phyloP scores from a whole-genome alignment of 352 stramenopile species.

The Phytophthora constricta region DNA sequence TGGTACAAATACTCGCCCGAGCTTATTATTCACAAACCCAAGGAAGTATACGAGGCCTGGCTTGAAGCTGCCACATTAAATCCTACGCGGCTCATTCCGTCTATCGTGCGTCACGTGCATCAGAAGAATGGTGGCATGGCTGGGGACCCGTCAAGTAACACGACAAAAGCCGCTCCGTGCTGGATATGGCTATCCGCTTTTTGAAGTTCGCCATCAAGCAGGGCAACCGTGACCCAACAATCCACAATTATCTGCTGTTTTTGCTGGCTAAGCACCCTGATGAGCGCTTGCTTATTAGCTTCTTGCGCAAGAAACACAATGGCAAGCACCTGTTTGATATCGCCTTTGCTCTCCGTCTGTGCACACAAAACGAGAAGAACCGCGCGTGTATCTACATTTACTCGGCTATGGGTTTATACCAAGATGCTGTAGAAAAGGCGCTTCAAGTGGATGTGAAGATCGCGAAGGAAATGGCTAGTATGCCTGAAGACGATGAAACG shows the following conservation, averaged over 20 bases:
- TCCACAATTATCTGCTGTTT: conserved; percentile 94
- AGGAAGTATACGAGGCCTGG: conserved; percentile 92
- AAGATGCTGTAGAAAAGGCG: conserved; percentile 92
- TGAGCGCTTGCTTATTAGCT: conserved; percentile 89
- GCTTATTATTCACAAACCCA: conserved; percentile 92
- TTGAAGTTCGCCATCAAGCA: conserved; percentile 94
- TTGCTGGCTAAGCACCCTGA: conserved; percentile 91
- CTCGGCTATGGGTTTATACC: conserved; percentile 92
- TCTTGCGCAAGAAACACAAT: conserved; percentile 90
- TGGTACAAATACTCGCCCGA: conserved; percentile 96
- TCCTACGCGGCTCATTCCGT: conserved; percentile 92
- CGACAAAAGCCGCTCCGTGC: conserved; percentile 68
- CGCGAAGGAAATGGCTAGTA: conserved; percentile 93
- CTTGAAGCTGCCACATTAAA: conserved; percentile 90
- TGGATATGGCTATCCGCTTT: conserved; percentile 93
- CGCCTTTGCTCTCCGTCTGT: conserved; percentile 92
- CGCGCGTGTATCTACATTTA: conserved; percentile 95
- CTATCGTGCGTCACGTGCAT: conserved; percentile 91
- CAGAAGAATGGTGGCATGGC: conserved; percentile 56
- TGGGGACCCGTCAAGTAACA: conserved; percentile 23
- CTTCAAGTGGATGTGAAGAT: conserved; percentile 93
- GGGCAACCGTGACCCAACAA: conserved; percentile 89
- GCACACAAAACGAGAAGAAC: conserved; percentile 93
- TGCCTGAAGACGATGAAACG: conserved; percentile 88
- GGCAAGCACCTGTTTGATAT: conserved; percentile 91